A percentile compares a stretch with the other conserved stretches of the same genome.
Evolutionary conservation across 2,329 filamentous ascomycete species (phyloP).

Genomic region (Ceratocystis colombiana): DNA sequence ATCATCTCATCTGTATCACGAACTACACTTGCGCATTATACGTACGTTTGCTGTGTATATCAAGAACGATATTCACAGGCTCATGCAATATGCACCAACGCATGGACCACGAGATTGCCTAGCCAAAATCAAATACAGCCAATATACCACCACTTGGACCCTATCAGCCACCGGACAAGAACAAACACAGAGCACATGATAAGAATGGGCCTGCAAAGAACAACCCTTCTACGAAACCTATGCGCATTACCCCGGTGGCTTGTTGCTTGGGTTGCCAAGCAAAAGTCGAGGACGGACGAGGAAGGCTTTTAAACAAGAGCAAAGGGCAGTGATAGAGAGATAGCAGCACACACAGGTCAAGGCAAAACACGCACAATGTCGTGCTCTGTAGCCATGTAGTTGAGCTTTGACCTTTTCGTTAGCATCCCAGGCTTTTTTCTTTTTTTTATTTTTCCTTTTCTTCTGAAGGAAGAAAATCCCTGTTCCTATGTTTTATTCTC

Average conservation of each 20-base stretch:
- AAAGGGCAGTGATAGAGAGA: no score
- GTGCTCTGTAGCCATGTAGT: no score
- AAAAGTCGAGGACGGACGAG: no score
- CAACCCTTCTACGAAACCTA: neutral
- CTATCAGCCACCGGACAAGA: neutral
- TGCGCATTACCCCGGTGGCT: no score
- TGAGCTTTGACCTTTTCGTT: no score
- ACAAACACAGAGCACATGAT: neutral
- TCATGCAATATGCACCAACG: neutral
- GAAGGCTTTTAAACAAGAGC: no score
- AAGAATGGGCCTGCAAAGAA: neutral
- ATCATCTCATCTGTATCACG: no score
- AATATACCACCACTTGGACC: neutral
- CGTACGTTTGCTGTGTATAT: neutral
- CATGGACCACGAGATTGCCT: conserved; percentile 5
- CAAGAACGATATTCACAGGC: neutral
- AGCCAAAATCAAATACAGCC: neutral
- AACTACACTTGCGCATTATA: neutral
- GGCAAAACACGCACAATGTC: no score
- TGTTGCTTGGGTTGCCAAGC: no score
- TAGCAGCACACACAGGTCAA: no score
- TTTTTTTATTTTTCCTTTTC: neutral
- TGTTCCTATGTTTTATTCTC: neutral
- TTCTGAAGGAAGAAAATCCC: neutral
- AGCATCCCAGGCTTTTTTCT: neutral